These are phyloP conservation scores for Setaria viridis DNA, from an alignment of 202 grass and related monocot species.

Conservation along the genomic window DNA sequence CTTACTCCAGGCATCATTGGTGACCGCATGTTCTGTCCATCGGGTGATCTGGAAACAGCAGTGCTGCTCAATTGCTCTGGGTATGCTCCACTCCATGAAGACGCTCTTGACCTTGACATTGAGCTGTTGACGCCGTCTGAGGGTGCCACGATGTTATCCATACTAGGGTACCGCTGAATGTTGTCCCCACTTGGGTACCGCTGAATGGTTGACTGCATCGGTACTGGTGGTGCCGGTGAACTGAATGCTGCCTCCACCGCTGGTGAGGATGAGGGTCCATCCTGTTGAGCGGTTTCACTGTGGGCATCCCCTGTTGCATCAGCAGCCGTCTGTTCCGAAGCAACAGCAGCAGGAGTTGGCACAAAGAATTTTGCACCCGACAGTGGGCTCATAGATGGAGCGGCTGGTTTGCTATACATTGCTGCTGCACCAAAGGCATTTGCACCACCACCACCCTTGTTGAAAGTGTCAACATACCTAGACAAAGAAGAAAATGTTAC, in stretches of 20 bases:
- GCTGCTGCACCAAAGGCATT: constrained; percentile 40
- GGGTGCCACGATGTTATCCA: constrained; percentile 64
- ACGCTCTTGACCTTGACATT: constrained; percentile 59
- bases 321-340: constrained; percentile 39
- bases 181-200: constrained; percentile 67
- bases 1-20: constrained; percentile 44
- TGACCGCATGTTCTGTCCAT: constrained; percentile 38
- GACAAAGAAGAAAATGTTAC: constrained; percentile 5
- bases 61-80: constrained; percentile 41
- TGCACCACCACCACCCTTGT: constrained; percentile 68
- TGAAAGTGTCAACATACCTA: constrained; percentile 97
- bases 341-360: constrained; percentile 51
- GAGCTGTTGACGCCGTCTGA: constrained; percentile 38
- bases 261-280: constrained; percentile 37
- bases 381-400: constrained; percentile 55
- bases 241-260: constrained; percentile 46
- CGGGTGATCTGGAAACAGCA: constrained; percentile 32
- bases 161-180: constrained; percentile 63
- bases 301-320: constrained; percentile 1
- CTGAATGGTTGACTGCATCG: constrained; percentile 53
- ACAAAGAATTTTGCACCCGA: constrained; percentile 76
- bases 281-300: constrained; percentile 27
- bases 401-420: constrained; percentile 62
- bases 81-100: constrained; percentile 76
- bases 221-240: constrained; percentile 30